A percentile compares a stretch with the other conserved stretches of the same genome.
Conservation (phyloP, 805 yeast species). For the Ogataea corticis region DNA sequence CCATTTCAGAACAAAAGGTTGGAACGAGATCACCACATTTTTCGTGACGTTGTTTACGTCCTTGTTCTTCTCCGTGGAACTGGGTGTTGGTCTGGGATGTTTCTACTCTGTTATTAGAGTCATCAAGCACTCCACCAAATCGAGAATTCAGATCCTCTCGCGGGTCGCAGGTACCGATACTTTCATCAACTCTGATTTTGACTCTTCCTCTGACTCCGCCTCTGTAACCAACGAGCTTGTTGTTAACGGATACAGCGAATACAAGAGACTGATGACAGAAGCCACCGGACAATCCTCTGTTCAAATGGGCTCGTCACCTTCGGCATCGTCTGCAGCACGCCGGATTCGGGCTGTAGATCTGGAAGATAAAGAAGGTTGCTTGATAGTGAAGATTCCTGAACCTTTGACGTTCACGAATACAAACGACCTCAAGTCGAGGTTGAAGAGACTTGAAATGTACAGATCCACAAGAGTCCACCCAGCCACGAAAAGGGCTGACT, state of each 20-base stretch:
- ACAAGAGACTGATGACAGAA: conserved; percentile 3
- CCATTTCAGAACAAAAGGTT: conserved; percentile 73
- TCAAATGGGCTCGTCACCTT: conserved; percentile 8
- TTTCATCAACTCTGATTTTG: conserved; percentile 71
- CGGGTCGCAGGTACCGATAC: conserved; percentile 59
- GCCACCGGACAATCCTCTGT: conserved; percentile 1
- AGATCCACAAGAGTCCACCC: conserved; percentile 80
- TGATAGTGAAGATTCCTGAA: conserved; percentile 81
- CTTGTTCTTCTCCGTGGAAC: conserved; percentile 75
- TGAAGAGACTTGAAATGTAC: conserved; percentile 70
- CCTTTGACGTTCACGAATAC: conserved; percentile 88
- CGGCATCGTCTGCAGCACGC: neutral
- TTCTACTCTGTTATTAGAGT: conserved; percentile 78
- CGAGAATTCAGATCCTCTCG: conserved; percentile 82
- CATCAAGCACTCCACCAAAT: conserved; percentile 73
- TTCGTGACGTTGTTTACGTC: conserved; percentile 64
- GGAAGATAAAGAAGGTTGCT: conserved; percentile 64
- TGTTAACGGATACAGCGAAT: conserved; percentile 31
- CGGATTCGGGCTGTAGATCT: conserved; percentile 22
- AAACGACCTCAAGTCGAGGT: conserved; percentile 66
- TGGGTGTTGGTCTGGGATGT: conserved; percentile 88
- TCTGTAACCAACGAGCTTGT: conserved; percentile 18
- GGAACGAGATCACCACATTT: conserved; percentile 71
- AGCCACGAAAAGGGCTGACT: conserved; percentile 38
- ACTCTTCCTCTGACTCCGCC: conserved; percentile 17